These are phyloP conservation scores for Aspergillus ochraceoroseus DNA, from an alignment of 2,329 filamentous ascomycete genomes.

Conservation along the genomic window DNA sequence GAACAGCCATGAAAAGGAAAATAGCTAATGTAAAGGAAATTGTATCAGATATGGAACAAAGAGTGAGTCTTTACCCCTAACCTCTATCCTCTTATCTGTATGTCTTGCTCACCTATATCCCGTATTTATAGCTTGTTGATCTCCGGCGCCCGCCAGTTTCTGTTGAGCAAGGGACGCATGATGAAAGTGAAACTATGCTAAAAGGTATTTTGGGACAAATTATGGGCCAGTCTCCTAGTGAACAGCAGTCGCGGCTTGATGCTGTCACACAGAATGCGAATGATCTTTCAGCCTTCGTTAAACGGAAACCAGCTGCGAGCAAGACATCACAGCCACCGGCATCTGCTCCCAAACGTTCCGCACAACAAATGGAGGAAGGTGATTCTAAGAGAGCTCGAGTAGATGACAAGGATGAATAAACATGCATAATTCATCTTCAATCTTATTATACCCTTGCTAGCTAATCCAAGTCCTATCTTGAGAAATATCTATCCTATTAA, in stretches of 20 bases:
- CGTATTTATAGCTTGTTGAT: constrained; percentile 47
- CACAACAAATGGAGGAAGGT: constrained; percentile 20
- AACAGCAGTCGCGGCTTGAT: constrained; percentile 51
- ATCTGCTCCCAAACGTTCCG: constrained; percentile 29
- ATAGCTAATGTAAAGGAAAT: constrained; percentile 59
- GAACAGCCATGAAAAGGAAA: constrained; percentile 41
- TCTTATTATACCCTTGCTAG: constrained; percentile 7
- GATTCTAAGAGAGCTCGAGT: constrained; percentile 28
- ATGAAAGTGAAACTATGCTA: constrained; percentile 43
- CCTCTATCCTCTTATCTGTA: neutral
- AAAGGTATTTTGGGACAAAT: constrained; percentile 56
- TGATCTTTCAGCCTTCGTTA: constrained; percentile 56
- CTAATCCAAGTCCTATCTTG: neutral
- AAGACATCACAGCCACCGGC: constrained; percentile 14
- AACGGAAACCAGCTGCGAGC: constrained; percentile 45
- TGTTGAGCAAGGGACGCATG: constrained; percentile 35
- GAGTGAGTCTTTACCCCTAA: constrained; percentile 39
- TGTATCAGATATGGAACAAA: constrained; percentile 57
- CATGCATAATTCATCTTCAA: constrained; percentile 1
- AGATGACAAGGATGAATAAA: constrained; percentile 6
- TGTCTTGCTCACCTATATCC: constrained; percentile 12
- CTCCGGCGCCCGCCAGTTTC: constrained; percentile 53
- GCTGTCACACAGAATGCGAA: constrained; percentile 54
- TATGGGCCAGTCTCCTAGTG: constrained; percentile 51
- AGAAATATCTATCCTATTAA: neutral